These are phyloP conservation scores for Aspergillus panamensis DNA, from an alignment of 495 filamentous ascomycete genomes.

Conservation along the genomic window DNA sequence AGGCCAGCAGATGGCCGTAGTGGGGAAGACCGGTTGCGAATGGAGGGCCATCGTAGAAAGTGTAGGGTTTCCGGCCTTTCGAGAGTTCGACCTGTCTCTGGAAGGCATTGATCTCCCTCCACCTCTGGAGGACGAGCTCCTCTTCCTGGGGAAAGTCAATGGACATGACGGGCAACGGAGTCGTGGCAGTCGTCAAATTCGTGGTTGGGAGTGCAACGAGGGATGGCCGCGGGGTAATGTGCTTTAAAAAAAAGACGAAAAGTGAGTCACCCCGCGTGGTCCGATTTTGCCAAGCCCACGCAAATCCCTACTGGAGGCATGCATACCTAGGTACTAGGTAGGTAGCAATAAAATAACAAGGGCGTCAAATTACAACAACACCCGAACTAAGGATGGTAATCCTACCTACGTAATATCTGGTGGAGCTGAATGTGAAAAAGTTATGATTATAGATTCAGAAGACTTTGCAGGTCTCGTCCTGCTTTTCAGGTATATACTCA, in stretches of 20 bases:
- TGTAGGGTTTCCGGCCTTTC: slow-evolving; percentile 69
- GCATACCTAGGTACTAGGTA: neutral
- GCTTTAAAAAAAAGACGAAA: slow-evolving; percentile 21
- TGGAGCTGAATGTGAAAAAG: neutral
- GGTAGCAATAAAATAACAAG: neutral
- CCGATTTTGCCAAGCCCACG: slow-evolving; percentile 28
- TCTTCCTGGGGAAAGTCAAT: slow-evolving; percentile 93
- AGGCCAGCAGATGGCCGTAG: slow-evolving; percentile 93
- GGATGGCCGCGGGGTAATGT: slow-evolving; percentile 28
- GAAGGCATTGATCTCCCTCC: slow-evolving; percentile 91
- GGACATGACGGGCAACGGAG: slow-evolving; percentile 53
- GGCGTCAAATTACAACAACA: neutral
- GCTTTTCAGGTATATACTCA: slow-evolving; percentile 4
- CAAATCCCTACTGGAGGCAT: neutral
- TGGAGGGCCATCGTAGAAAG: slow-evolving; percentile 57
- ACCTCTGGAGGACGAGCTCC: slow-evolving; percentile 72
- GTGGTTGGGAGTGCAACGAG: slow-evolving; percentile 10
- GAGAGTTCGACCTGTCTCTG: slow-evolving; percentile 70
- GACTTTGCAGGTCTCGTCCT: neutral
- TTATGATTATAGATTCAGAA: neutral
- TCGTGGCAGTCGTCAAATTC: slow-evolving; percentile 22
- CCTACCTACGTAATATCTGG: neutral
- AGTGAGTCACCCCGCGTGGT: slow-evolving; percentile 39
- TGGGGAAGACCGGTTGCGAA: slow-evolving; percentile 79
- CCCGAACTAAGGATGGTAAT: neutral